Evolutionary conservation across 495 filamentous ascomycete genomes (phyloP).

Genomic region (Diplogelasinospora grovesii): DNA sequence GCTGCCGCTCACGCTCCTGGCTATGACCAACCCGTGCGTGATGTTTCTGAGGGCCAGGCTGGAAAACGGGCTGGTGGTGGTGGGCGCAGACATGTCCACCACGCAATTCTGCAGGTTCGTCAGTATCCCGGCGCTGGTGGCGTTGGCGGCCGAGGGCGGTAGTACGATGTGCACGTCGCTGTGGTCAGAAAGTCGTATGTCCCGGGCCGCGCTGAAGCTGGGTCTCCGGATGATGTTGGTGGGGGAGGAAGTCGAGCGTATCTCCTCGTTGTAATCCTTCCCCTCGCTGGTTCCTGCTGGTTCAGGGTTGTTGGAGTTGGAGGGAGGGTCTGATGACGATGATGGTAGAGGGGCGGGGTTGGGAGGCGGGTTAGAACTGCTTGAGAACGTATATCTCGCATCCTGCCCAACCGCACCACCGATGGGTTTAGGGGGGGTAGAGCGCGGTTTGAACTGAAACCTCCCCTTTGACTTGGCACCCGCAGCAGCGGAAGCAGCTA

Average conservation of each 20-base stretch:
- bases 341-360: slow-evolving; percentile 1
- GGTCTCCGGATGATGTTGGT: slow-evolving; percentile 52
- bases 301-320: too few relatives aligned
- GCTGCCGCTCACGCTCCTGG: slow-evolving; percentile 70
- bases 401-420: too few relatives aligned
- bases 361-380: too few relatives aligned
- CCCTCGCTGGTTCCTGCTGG: too few relatives aligned
- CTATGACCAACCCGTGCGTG: slow-evolving; percentile 60
- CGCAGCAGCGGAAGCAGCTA: too few relatives aligned
- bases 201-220: slow-evolving; percentile 53
- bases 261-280: slow-evolving; percentile 49
- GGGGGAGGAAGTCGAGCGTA: slow-evolving; percentile 19
- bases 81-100: slow-evolving; percentile 69
- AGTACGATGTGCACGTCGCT: slow-evolving; percentile 62
- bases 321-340: slow-evolving; percentile 22
- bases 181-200: slow-evolving; percentile 60
- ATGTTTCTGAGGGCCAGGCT: slow-evolving; percentile 68
- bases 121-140: slow-evolving; percentile 65
- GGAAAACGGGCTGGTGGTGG: slow-evolving; percentile 56
- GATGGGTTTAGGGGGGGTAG: too few relatives aligned
- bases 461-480: too few relatives aligned
- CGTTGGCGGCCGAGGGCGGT: slow-evolving; percentile 56
- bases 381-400: too few relatives aligned
- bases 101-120: slow-evolving; percentile 66
- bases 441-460: slow-evolving; percentile 44